Evolutionary conservation across 2,329 filamentous ascomycete species (phyloP), one percentile per base, ranked within the genome.

Genomic region (Pseudofabraea citricarpa): DNA sequence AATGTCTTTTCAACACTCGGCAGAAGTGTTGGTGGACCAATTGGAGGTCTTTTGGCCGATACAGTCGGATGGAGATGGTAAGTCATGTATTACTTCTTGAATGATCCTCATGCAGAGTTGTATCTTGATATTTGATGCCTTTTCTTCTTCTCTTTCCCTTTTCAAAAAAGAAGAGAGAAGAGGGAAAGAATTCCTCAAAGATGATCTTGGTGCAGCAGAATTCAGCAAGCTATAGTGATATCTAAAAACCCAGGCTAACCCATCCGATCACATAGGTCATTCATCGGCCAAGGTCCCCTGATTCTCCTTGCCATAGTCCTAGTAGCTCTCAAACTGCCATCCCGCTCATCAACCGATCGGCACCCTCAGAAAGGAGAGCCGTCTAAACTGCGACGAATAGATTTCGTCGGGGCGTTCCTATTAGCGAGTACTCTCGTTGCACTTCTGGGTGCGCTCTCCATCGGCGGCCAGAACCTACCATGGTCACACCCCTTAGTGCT

Each of bases 41-140:
- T 83, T 0, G 82, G 81, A 1, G 82, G 81, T 2, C 52, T 48
- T 3, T 59, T 85, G 2, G 74, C 79, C 1, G 78, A 85, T 49
- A 71, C 72, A 0, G 69, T 85, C 10, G 81, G 81, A 13, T 86
- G 81, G 82, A 66, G 82, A 60, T 83, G 79, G 71, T n/a, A n/a
- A n/a, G n/a, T n/a, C n/a, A n/a, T n/a, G n/a, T n/a, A n/a, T n/a
- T n/a, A n/a, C n/a, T n/a, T n/a, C n/a, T n/a, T n/a, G n/a, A n/a
- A n/a, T n/a, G n/a, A n/a, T n/a, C n/a, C n/a, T n/a, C n/a, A n/a
- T n/a, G n/a, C n/a, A n/a, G n/a, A n/a, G n/a, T n/a, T n/a, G n/a
- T n/a, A n/a, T n/a, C n/a, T n/a, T n/a, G n/a, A n/a, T n/a, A n/a
- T n/a, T n/a, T n/a, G n/a, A n/a, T n/a, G n/a, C n/a, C n/a, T n/a